These are phyloP conservation scores for Trifolium pratense DNA, from an alignment of 306 rosid species.

Conservation along the genomic window DNA sequence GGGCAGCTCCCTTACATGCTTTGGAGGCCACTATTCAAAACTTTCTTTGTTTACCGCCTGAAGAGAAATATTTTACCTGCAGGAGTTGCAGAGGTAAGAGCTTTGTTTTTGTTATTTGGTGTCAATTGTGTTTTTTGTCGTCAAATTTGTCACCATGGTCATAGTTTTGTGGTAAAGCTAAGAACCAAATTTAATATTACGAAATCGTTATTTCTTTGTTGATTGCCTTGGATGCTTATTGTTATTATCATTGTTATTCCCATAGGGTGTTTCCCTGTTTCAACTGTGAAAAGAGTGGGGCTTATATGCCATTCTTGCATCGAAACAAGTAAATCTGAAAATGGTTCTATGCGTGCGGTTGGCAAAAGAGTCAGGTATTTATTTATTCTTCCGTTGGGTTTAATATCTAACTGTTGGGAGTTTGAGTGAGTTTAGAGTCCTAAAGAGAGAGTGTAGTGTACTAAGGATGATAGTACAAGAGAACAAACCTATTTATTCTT, in stretches of 20 bases:
- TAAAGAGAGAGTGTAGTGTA: not conserved
- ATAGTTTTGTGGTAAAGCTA: constrained; percentile 4
- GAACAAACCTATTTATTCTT: not conserved
- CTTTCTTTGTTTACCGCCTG: constrained; percentile 66
- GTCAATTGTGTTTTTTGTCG: constrained; percentile 28
- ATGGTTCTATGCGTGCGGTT: constrained; percentile 43
- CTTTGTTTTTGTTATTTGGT: constrained; percentile 16
- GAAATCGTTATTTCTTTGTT: constrained; percentile 13
- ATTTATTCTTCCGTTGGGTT: constrained; percentile 23
- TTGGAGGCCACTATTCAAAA: constrained; percentile 85
- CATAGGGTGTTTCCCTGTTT: constrained; percentile 76
- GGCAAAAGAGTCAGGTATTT: constrained; percentile 66
- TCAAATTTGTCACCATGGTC: constrained; percentile 35
- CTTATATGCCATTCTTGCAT: constrained; percentile 76
- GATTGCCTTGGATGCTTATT: constrained; percentile 30
- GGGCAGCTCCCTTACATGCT: constrained; percentile 68
- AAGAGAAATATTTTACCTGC: constrained; percentile 78
- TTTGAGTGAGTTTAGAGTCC: not conserved
- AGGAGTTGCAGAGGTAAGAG: constrained; percentile 82
- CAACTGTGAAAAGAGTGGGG: constrained; percentile 68
- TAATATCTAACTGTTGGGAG: not conserved
- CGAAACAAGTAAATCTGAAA: constrained; percentile 59
- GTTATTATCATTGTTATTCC: constrained; percentile 9
- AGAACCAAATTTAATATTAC: not conserved
- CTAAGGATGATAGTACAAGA: not conserved